Evolutionary conservation across 2,329 filamentous ascomycete genomes (phyloP).

Genomic region (Penicillium thymicola): DNA sequence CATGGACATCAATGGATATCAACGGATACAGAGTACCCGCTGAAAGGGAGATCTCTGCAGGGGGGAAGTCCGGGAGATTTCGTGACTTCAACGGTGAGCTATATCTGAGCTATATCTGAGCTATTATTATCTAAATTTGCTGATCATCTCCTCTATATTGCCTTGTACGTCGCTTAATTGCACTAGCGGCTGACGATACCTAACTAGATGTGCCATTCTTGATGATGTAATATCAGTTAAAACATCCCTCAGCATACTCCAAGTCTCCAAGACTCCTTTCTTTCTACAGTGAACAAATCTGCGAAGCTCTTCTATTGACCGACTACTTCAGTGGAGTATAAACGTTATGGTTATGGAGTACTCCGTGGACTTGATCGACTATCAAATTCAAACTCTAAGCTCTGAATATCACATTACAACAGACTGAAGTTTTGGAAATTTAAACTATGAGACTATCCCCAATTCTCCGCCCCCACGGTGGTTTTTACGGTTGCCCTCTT

Average conservation of each 20-base stretch:
- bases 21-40: background rate
- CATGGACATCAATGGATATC: background rate
- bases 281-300: no score
- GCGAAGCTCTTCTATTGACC: no score
- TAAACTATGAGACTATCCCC: background rate
- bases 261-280: no score
- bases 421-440: background rate
- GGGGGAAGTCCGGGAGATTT: background rate
- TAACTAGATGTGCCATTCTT: background rate
- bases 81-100: background rate
- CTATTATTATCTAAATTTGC: background rate
- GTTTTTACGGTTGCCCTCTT: background rate
- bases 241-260: background rate
- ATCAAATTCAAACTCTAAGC: background rate
- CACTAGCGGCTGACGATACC: background rate
- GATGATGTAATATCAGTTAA: background rate
- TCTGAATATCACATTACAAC: background rate
- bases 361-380: background rate
- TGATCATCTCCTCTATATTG: background rate
- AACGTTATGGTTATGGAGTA: background rate
- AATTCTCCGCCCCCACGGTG: background rate
- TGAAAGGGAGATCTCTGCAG: background rate
- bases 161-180: background rate
- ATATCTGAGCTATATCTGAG: background rate
- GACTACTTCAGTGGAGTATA: background rate